phyloP scores from a whole-genome alignment of 2,329 filamentous ascomycete species.

The Apiospora malaysiana region DNA sequence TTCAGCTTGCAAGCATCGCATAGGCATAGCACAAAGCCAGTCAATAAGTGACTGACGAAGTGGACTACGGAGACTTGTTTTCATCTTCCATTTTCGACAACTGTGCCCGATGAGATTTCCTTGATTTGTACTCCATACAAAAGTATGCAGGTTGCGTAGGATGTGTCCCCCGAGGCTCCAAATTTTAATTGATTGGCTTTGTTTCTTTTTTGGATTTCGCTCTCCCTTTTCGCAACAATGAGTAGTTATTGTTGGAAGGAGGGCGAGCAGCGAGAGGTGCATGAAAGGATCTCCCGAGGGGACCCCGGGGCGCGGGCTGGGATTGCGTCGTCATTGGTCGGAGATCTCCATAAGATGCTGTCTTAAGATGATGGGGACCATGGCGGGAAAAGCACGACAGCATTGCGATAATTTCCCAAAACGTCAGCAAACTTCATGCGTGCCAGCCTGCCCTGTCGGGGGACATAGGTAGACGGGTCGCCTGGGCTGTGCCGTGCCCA shows the following conservation, averaged over 20 bases:
- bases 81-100: constrained; percentile 6
- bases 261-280: not conserved
- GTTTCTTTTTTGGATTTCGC: not conserved
- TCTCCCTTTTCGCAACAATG: not conserved
- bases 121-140: not conserved
- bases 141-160: not conserved
- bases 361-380: constrained; percentile 19
- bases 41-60: not conserved
- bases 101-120: not conserved
- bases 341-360: constrained; percentile 42
- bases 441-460: constrained; percentile 21
- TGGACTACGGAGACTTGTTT: not conserved
- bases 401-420: constrained; percentile 53
- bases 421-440: constrained; percentile 50
- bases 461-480: not conserved
- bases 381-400: constrained; percentile 41
- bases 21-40: not conserved
- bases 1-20: constrained; percentile 10
- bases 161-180: not conserved
- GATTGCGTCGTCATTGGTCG: constrained; percentile 29
- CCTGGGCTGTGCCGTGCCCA: constrained; percentile 10
- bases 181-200: not conserved
- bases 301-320: constrained; percentile 14
- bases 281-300: constrained; percentile 14
- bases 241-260: not conserved